Base-by-base conservation (phyloP, 2,329 filamentous ascomycete species). In the Exserohilum rostratum region DNA sequence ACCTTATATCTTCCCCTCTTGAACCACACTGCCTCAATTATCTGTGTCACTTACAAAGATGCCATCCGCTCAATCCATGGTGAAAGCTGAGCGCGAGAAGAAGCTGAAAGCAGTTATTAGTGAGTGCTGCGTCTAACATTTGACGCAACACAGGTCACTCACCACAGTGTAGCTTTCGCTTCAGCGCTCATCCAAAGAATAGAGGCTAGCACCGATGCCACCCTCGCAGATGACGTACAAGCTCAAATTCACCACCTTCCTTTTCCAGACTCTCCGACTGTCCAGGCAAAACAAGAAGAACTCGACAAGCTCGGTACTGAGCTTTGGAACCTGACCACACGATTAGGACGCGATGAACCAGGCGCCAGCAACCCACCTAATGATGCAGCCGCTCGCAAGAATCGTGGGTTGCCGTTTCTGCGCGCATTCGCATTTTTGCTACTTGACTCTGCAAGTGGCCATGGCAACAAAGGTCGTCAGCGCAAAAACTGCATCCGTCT, bases 291-390 rank as follows among this genome's bases (percentile, higher is more conserved):
- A 48, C 76, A 78, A 37, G 71, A 76, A 20, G 79, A 83, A 5
- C 74, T 90, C 3, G 87, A 90, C 56, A 71, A 62, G 5, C 62
- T 78, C 6, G 89, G 84, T 50, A 81, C 83, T 0, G 76, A 78
- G 20, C 74, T 91, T 6, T 91, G 88, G 89, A 91, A 91, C 60
- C 68, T 82, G 5, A 86, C 85, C 35, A 85, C 86, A 1, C 80
- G 82, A 22, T 66, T 85, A 31, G 67, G 64, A 34, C 69, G 72
- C n/a, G 60, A 70, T 30, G 60, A 60, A 0, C 3, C 43, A 3
- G 47, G 39, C 0, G 9, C 34, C 1, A 38, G 53, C 18, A 51
- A 39, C 5, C 76, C 72, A 33, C 73, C 77, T 6, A 68, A 79
- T 46, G 66, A 71, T 4, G 61, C 70, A 13, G 43, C 40, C 1